Evolutionary conservation across 768 basidiomycete genomes (phyloP).

Genomic region (Xerocomellus chrysenteron): DNA sequence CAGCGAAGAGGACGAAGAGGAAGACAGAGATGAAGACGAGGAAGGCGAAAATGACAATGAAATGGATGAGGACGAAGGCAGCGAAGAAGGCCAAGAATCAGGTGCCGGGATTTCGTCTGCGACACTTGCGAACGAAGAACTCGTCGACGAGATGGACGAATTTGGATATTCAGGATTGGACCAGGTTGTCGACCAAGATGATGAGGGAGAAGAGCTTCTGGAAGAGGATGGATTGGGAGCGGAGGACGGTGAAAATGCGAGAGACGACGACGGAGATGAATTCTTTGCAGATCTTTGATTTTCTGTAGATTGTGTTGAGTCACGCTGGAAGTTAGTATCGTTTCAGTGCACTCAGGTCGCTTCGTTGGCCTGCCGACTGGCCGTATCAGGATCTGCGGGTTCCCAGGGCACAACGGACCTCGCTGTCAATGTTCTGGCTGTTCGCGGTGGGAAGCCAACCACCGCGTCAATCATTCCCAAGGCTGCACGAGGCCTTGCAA

Average conservation of each 20-base stretch:
- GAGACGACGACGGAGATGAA: not conserved
- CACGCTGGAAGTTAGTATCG: too few relatives aligned
- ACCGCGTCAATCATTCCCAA: too few relatives aligned
- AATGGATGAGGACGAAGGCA: not conserved
- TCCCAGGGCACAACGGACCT: too few relatives aligned
- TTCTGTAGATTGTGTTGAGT: too few relatives aligned
- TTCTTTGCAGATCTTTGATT: not conserved
- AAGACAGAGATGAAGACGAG: not conserved
- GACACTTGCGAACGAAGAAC: not conserved
- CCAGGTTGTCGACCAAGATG: not conserved
- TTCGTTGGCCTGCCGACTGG: too few relatives aligned
- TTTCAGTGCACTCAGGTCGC: too few relatives aligned
- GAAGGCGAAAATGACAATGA: not conserved
- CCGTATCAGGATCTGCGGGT: too few relatives aligned
- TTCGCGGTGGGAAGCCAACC: too few relatives aligned
- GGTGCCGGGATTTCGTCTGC: not conserved
- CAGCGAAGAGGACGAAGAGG: not conserved
- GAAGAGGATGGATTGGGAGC: not conserved
- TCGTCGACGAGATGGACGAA: slow-evolving; percentile 1
- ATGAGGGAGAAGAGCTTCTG: not conserved
- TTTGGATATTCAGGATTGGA: not conserved
- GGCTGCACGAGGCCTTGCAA: too few relatives aligned
- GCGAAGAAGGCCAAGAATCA: not conserved
- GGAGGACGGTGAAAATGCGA: not conserved
- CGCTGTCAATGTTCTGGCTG: too few relatives aligned